phyloP scores from a whole-genome alignment of 2,329 filamentous ascomycete genomes.

The Penicillium verrucosum region DNA sequence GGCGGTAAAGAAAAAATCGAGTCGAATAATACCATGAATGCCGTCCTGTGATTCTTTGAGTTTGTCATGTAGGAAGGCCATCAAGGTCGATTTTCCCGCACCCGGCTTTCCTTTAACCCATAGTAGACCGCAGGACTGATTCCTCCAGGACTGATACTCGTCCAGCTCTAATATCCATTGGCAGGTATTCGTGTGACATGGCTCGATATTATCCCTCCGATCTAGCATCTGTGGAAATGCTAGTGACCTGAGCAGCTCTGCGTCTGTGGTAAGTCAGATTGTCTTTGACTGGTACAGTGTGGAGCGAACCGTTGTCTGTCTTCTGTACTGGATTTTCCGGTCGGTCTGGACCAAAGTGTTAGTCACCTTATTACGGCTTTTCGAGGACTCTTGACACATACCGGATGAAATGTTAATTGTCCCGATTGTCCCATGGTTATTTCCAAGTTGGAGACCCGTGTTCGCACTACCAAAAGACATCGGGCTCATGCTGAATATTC shows the following conservation, averaged over 20 bases:
- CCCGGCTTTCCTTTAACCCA: constrained; percentile 26
- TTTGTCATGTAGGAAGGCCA: constrained; percentile 15
- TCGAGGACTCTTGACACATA: too few species aligned
- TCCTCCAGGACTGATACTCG: constrained; percentile 10
- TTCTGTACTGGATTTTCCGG: too few species aligned
- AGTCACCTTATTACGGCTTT: too few species aligned
- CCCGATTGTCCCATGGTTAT: too few species aligned
- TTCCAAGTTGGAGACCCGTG: too few species aligned
- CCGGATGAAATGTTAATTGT: too few species aligned
- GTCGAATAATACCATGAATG: not conserved
- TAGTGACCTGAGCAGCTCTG: not conserved
- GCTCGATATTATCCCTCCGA: constrained; percentile 4
- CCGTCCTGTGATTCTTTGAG: not conserved
- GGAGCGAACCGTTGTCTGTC: too few species aligned
- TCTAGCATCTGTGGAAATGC: constrained; percentile 13
- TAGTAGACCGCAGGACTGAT: constrained; percentile 4
- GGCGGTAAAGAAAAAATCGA: constrained; percentile 21
- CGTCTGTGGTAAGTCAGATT: too few species aligned
- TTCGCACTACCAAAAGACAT: too few species aligned
- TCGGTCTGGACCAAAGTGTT: too few species aligned
- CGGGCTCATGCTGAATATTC: too few species aligned
- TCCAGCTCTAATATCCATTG: constrained; percentile 13
- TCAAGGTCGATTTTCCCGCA: constrained; percentile 21
- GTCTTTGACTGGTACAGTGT: too few species aligned
- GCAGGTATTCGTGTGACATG: constrained; percentile 6